Base-by-base conservation (phyloP, 2,329 filamentous ascomycete species). In the Ilyonectria mors-panacis region DNA sequence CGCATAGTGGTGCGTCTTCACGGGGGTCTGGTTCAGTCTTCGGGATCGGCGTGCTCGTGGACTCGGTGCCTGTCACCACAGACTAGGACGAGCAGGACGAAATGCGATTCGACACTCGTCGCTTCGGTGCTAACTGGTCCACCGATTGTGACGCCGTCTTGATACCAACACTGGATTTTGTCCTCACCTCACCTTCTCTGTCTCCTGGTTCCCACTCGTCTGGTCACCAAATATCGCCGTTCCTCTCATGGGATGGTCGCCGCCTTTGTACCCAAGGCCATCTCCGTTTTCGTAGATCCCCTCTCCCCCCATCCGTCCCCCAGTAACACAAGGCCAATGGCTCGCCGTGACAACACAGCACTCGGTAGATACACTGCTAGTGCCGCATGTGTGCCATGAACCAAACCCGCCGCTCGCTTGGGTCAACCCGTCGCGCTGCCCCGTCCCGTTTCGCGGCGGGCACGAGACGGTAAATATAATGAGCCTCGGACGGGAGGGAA, bases 361-460 rank as follows among this genome's bases (percentile, higher is more conserved):
- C 33, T 61, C 66, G 66, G 63, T 61, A 68, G 63, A 65, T 62
- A 66, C 63, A 33, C 19, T 59, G 30, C 42, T 62, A 66, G 62
- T 68, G 58, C 33, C 58, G 54, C 66, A 68, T 59, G 66, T 66
- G 66, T 62, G 39, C 33, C 58, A 44, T 59, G 48, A 55, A 33
- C 58, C 53, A 48, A 59, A 42, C 48, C 21, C n/a, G 44, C 33
- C 28, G 35, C 28, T 67, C 60, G 55, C 60, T 64, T 64, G 63
- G 19, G 4, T 35, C 45, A 13, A 51, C 39, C 42, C 45, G 35
- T 56, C 55, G 54, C 33, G 42, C 57, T 50, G 42, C 45, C 35
- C 53, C 45, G 56, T 5, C 19, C 9, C 17, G 26, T 33, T 21
- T 21, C 44, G n/a, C 44, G 44, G 6, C 44, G 13, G n/a, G 23